phyloP scores from a whole-genome alignment of 2,329 filamentous ascomycete species.

The Lecanicillium sp. region DNA sequence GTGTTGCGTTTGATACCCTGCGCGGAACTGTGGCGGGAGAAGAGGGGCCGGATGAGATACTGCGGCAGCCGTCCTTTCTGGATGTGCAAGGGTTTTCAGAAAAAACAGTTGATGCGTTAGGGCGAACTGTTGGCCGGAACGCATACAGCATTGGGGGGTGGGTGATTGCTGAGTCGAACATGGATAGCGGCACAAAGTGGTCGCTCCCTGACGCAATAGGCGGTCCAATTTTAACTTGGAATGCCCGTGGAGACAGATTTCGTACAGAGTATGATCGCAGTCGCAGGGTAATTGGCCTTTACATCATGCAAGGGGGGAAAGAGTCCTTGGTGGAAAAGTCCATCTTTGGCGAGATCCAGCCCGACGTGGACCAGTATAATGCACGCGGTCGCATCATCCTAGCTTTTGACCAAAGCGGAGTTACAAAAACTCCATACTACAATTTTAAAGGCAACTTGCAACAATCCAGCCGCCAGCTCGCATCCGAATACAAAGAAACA shows the following conservation, averaged over 20 bases:
- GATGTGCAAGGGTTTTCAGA: conserved; percentile 5
- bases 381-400: conserved; percentile 6
- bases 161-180: conserved; percentile 4
- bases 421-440: conserved; percentile 3
- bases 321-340: conserved; percentile 5
- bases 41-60: not conserved
- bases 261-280: conserved; percentile 6
- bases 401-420: conserved; percentile 6
- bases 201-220: conserved; percentile 1
- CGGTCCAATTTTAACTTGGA: conserved; percentile 3
- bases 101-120: not conserved
- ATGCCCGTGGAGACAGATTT: conserved; percentile 4
- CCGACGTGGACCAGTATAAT: conserved; percentile 4
- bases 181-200: conserved; percentile 6
- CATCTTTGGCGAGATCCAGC: conserved; percentile 1
- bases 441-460: conserved; percentile 8
- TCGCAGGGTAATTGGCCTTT: conserved; percentile 1
- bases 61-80: conserved; percentile 4
- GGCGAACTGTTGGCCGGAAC: not conserved
- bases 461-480: conserved; percentile 1
- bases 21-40: not conserved
- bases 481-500: conserved; percentile 2
- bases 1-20: conserved; percentile 4
- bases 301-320: not conserved
- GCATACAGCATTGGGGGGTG: conserved; percentile 3